phyloP scores from a whole-genome alignment of 164 flowering plant genomes.

The Annona squamosa region DNA sequence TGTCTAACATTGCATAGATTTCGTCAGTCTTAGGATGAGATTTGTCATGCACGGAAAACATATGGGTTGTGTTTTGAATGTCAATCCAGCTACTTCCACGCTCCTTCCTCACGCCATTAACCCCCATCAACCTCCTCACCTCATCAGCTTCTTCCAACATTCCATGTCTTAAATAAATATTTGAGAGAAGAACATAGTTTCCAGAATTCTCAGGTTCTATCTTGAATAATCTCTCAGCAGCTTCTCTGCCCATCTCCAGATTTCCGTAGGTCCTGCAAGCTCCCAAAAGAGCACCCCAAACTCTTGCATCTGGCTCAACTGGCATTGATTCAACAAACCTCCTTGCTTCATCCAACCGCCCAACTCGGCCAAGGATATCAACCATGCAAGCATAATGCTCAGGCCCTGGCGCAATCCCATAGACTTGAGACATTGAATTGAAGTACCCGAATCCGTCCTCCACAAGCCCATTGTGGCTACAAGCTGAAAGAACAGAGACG shows the following conservation, averaged over 20 bases:
- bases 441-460: slow-evolving; percentile 48
- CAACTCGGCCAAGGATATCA: slow-evolving; percentile 59
- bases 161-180: slow-evolving; percentile 42
- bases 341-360: slow-evolving; percentile 50
- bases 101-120: slow-evolving; percentile 39
- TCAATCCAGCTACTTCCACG: slow-evolving; percentile 67
- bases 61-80: slow-evolving; percentile 31
- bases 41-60: slow-evolving; percentile 43
- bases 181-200: slow-evolving; percentile 51
- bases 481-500: slow-evolving; percentile 55
- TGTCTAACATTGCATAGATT: slow-evolving; percentile 25
- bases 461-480: slow-evolving; percentile 50
- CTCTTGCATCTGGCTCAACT: slow-evolving; percentile 36
- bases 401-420: slow-evolving; percentile 37
- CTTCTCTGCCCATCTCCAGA: slow-evolving; percentile 51
- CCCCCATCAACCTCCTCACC: slow-evolving; percentile 46
- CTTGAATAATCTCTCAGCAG: slow-evolving; percentile 44
- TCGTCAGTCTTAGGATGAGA: slow-evolving; percentile 29
- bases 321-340: slow-evolving; percentile 50
- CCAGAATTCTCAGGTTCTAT: slow-evolving; percentile 59
- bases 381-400: slow-evolving; percentile 78
- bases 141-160: slow-evolving; percentile 45
- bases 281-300: slow-evolving; percentile 67
- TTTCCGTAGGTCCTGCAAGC: slow-evolving; percentile 49
- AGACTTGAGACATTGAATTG: slow-evolving; percentile 33